Conservation (phyloP, 306 rosid species). For the Sicyos baderoa region DNA sequence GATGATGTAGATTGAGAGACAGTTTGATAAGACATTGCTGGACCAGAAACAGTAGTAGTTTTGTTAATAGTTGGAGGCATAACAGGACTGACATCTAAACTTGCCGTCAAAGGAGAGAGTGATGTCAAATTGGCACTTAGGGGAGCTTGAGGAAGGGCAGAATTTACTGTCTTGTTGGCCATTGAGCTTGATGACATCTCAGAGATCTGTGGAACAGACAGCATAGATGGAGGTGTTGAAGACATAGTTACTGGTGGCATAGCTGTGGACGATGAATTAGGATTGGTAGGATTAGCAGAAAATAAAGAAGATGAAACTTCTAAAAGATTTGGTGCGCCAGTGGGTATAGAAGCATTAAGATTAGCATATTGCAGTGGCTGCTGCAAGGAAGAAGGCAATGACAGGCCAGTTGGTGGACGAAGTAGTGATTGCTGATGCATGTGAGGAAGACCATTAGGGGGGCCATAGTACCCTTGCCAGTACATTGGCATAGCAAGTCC, state of each 20-base stretch:
- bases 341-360: slow-evolving; percentile 42
- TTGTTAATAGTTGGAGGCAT: slow-evolving; percentile 45
- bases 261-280: slow-evolving; percentile 37
- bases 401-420: slow-evolving; percentile 71
- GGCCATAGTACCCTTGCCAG: slow-evolving; percentile 95
- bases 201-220: slow-evolving; percentile 40
- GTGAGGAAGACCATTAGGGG: slow-evolving; percentile 69
- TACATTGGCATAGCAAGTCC: slow-evolving; percentile 84
- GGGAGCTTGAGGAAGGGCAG: slow-evolving; percentile 32
- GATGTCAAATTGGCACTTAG: slow-evolving; percentile 40
- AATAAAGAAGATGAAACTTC: slow-evolving; percentile 50
- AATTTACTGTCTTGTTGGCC: slow-evolving; percentile 42
- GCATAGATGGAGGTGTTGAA: slow-evolving; percentile 32
- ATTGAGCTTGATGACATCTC: slow-evolving; percentile 42
- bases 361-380: slow-evolving; percentile 75
- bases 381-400: slow-evolving; percentile 67
- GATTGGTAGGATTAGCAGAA: slow-evolving; percentile 34
- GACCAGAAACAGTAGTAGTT: slow-evolving; percentile 37
- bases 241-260: slow-evolving; percentile 29
- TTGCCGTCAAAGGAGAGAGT: slow-evolving; percentile 39
- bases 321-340: slow-evolving; percentile 54
- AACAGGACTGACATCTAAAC: slow-evolving; percentile 38
- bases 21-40: slow-evolving; percentile 42
- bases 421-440: slow-evolving; percentile 72
- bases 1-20: slow-evolving; percentile 46